These are phyloP conservation scores for Sarcodon sp. DNA, from an alignment of 768 basidiomycete species.

Conservation along the genomic window DNA sequence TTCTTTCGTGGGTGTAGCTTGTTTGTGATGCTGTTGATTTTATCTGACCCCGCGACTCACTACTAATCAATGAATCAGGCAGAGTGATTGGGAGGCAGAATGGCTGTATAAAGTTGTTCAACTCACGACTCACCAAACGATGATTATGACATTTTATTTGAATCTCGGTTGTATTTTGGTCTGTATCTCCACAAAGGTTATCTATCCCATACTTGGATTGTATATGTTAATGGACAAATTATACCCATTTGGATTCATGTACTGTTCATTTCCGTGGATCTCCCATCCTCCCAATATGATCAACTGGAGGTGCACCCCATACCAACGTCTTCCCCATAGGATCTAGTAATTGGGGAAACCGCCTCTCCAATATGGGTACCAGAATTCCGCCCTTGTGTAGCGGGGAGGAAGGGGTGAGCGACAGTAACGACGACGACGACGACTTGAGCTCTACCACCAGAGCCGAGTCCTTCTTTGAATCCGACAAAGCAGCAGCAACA, in stretches of 20 bases:
- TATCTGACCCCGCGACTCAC: no score
- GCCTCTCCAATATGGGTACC: constrained; percentile 24
- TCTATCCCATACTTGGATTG: no score
- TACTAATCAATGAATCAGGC: no score
- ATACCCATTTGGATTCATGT: background rate
- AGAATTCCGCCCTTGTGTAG: constrained; percentile 30
- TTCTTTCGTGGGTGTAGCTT: constrained; percentile 3
- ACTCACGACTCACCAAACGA: no score
- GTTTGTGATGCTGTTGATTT: no score
- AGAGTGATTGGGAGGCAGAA: no score
- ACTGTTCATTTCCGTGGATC: background rate
- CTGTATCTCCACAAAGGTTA: no score
- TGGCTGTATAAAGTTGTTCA: no score
- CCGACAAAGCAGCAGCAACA: constrained; percentile 1
- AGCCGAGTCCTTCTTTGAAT: constrained; percentile 9
- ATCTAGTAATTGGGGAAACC: constrained; percentile 42
- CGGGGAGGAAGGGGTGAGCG: background rate
- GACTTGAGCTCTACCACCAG: background rate
- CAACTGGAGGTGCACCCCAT: constrained; percentile 63
- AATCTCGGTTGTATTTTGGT: no score
- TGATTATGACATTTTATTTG: no score
- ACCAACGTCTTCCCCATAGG: constrained; percentile 51
- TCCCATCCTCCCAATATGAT: constrained; percentile 37
- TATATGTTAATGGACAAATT: no score
- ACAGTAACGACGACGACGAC: background rate